Evolutionary conservation across 495 filamentous ascomycete species (phyloP).

Genomic region (Thermothielavioides terrestris): DNA sequence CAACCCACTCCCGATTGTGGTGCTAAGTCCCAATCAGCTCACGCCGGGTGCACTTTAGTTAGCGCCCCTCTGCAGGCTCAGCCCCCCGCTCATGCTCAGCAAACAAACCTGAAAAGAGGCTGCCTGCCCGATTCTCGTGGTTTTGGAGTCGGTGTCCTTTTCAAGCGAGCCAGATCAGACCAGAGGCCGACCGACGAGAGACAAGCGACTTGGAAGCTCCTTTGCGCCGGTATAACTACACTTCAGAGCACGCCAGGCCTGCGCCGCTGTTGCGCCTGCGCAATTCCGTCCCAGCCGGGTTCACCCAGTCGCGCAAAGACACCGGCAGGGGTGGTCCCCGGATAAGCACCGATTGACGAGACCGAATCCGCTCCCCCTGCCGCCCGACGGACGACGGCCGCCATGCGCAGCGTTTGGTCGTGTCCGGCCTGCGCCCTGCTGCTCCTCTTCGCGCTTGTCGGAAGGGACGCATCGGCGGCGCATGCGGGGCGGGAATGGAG

Average conservation of each 20-base stretch:
- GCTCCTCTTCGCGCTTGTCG: constrained; percentile 19
- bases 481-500: constrained; percentile 12
- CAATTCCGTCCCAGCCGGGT: neutral
- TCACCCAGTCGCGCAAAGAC: neutral
- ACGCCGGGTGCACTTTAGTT: too few relatives aligned
- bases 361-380: constrained; percentile 1
- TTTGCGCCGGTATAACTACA: neutral
- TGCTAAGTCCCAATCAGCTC: neutral
- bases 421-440: constrained; percentile 22
- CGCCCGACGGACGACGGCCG: constrained; percentile 6
- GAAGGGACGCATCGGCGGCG: constrained; percentile 15
- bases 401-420: constrained; percentile 27
- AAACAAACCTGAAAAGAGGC: constrained; percentile 16
- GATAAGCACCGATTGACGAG: constrained; percentile 15
- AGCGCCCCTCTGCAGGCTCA: constrained; percentile 4
- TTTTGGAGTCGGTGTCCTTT: too few relatives aligned
- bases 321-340: neutral
- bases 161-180: too few relatives aligned
- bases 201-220: neutral
- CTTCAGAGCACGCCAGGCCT: neutral
- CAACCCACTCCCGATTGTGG: neutral
- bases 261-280: neutral
- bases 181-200: neutral
- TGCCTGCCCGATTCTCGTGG: constrained; percentile 9
- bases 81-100: neutral